Percentiles rank a stretch among this genome's conserved stretches.
phyloP scores from a whole-genome alignment of 2,329 filamentous ascomycete species.

The Fusarium odoratissimum region DNA sequence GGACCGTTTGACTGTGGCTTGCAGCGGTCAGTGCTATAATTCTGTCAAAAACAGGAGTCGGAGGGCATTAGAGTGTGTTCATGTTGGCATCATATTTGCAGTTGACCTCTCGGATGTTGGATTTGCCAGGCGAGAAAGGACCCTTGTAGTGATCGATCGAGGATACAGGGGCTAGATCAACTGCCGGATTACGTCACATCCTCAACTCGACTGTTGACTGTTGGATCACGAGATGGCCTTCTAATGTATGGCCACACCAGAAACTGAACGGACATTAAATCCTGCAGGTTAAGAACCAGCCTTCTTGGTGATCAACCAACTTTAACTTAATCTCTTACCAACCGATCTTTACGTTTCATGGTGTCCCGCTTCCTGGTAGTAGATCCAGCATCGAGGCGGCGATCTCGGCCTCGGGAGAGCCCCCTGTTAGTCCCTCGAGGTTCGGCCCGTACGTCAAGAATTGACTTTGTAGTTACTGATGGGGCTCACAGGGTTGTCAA shows the following conservation, averaged over 20 bases:
- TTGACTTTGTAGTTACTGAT: not conserved
- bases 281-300: not conserved
- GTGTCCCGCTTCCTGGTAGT: not conserved
- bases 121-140: conserved; percentile 4
- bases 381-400: conserved; percentile 10
- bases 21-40: conserved; percentile 11
- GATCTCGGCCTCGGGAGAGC: not conserved
- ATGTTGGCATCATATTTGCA: conserved; percentile 10
- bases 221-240: not conserved
- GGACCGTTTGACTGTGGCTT: conserved; percentile 3
- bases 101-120: not conserved
- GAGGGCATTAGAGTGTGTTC: not conserved
- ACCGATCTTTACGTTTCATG: not conserved
- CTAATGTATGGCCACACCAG: not conserved
- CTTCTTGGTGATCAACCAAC: not conserved
- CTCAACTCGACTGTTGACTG: not conserved
- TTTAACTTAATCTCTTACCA: not conserved
- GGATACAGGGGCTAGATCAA: conserved; percentile 2
- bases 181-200: conserved; percentile 13
- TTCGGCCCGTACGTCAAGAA: conserved; percentile 8
- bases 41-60: conserved; percentile 11
- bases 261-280: not conserved
- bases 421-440: conserved; percentile 1
- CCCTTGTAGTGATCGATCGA: not conserved
- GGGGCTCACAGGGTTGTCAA: not conserved